Base-by-base conservation (phyloP, 192 early-diverging fungal genomes). In the Tieghemiomyces parasiticus region DNA sequence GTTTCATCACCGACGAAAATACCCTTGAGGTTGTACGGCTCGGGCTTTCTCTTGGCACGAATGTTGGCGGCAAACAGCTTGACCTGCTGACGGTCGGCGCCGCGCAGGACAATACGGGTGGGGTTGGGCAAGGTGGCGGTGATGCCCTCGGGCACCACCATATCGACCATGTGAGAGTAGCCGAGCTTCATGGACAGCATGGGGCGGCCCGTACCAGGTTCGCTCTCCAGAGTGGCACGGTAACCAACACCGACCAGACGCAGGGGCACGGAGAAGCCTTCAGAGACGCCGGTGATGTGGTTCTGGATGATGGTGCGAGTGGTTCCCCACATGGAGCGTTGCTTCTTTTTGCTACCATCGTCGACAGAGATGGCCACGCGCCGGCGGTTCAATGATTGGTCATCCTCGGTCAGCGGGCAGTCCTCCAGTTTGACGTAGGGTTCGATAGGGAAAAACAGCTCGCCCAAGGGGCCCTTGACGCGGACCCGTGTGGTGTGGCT, bases 1-100 rank as follows among this genome's bases (percentile, higher is more conserved):
- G 93, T 97, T 75, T 99, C 92, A 65, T 93, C 92, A 32, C 89
- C 86, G 56, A 99, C 84, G 79, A 99, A 99, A 45, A 96, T 91
- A 61, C 96, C 96, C 80, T 99, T 99, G 71, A 94, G 93, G 75
- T 99, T 99, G 64, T 96, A 99, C 34, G 95, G 95, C 75, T 99
- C 95, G 33, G 95, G 95, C 63, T 80, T 82, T 72, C 89, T 82
- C 83, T 86, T 90, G 64, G 81, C 78, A 55, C 91, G 78, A 60
- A 99, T 89, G 64, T 84, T 85, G 44, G 92, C 89, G 4, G 95
- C 95, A 71, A 95, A 90, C 71, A 88, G 82, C 58, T 87, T 92
- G 42, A 99, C 78, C 49, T 78, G 71, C 60, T 85, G 81, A 62
- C 82, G 63, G 71, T 96, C 87, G 42, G 70, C 83, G 31, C 92